Percentiles rank a stretch among this genome's conserved stretches.
phyloP scores from a whole-genome alignment of 106 monocot species.

The Triglochin maritima region DNA sequence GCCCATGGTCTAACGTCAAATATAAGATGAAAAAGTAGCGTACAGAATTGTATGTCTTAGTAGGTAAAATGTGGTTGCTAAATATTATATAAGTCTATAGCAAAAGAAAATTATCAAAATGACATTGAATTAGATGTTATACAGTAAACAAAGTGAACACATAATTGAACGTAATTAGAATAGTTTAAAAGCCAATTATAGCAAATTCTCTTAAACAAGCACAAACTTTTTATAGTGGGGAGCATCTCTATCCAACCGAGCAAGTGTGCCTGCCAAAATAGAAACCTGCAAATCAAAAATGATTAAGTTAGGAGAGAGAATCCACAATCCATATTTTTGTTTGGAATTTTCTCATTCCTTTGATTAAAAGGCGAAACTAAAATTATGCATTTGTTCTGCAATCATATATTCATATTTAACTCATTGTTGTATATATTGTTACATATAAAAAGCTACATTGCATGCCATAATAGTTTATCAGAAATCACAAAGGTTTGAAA shows the following conservation, averaged over 20 bases:
- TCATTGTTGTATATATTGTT: no score
- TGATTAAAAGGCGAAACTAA: no score
- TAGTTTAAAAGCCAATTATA: neutral
- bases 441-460: no score
- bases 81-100: neutral
- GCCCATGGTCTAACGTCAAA: no score
- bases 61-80: neutral
- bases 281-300: slow-evolving; percentile 52
- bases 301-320: neutral
- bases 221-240: slow-evolving; percentile 91
- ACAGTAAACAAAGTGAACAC: neutral
- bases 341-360: no score
- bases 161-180: neutral
- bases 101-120: neutral
- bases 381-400: no score
- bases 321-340: no score
- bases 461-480: no score
- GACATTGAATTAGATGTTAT: neutral
- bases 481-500: no score
- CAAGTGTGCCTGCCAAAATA: slow-evolving; percentile 96
- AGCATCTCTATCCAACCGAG: slow-evolving; percentile 94
- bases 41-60: neutral
- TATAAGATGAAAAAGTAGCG: no score
- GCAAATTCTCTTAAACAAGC: neutral
- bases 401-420: no score